phyloP scores from a whole-genome alignment of 331 rosid genomes.

The Rhamnella rubrinervis region DNA sequence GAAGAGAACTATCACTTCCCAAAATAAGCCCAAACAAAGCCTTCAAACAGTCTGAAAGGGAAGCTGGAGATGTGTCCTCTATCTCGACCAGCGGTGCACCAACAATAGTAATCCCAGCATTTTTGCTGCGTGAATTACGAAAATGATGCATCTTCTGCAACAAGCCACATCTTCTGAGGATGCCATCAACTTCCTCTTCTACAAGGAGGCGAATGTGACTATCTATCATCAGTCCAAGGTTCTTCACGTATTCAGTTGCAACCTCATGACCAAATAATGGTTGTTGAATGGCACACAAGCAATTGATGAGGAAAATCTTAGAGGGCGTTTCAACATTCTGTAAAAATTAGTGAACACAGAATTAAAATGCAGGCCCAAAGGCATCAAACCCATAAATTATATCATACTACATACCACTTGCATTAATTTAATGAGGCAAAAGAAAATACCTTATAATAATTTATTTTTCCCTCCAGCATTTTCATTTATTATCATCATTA shows the following conservation, averaged over 20 bases:
- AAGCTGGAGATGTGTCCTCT: constrained; percentile 63
- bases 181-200: constrained; percentile 76
- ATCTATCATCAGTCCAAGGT: constrained; percentile 71
- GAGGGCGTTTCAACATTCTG: constrained; percentile 88
- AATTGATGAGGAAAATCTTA: constrained; percentile 88
- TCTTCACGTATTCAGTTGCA: constrained; percentile 73
- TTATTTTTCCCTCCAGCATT: too few species aligned
- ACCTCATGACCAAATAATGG: constrained; percentile 75
- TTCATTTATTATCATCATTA: too few species aligned
- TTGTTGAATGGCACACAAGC: constrained; percentile 84
- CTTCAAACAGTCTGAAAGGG: constrained; percentile 73
- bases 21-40: constrained; percentile 79
- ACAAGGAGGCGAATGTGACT: constrained; percentile 69
- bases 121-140: constrained; percentile 35
- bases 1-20: constrained; percentile 87
- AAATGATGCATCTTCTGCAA: constrained; percentile 68
- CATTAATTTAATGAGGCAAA: too few species aligned
- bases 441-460: too few species aligned
- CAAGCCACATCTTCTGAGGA: constrained; percentile 69
- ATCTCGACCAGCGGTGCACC: constrained; percentile 63
- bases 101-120: constrained; percentile 30
- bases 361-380: not conserved
- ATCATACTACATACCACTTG: too few species aligned
- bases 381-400: not conserved
- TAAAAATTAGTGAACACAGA: constrained; percentile 28